phyloP scores from a whole-genome alignment of 345 rosid genomes.

The Jatropha curcas region DNA sequence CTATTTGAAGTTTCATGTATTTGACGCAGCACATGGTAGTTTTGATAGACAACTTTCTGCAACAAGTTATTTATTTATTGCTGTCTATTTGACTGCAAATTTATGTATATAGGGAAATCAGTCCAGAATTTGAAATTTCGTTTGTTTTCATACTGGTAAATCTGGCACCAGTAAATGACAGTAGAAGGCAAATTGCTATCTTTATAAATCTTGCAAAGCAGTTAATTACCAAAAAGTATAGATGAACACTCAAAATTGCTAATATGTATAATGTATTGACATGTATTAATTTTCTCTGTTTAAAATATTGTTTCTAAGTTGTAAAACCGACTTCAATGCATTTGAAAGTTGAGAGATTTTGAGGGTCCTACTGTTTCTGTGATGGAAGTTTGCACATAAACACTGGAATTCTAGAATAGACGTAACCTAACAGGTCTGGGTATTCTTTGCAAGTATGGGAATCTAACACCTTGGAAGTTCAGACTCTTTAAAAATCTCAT shows the following conservation, averaged over 20 bases:
- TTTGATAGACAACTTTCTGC: background rate
- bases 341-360: background rate
- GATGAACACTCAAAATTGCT: background rate
- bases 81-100: background rate
- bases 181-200: background rate
- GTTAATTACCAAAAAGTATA: no score
- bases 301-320: background rate
- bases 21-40: background rate
- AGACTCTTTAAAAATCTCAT: background rate
- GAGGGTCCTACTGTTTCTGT: no score
- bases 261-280: no score
- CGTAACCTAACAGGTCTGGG: background rate
- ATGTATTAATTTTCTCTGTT: background rate
- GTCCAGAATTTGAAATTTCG: background rate
- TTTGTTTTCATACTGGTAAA: background rate
- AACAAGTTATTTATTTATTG: background rate
- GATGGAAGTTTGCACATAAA: no score
- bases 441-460: background rate
- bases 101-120: background rate
- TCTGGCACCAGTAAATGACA: background rate
- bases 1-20: no score
- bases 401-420: background rate
- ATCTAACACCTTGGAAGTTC: background rate
- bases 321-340: constrained; percentile 7
- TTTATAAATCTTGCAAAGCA: background rate